Conservation (phyloP, 106 monocot species). For the Dioscorea alata region DNA sequence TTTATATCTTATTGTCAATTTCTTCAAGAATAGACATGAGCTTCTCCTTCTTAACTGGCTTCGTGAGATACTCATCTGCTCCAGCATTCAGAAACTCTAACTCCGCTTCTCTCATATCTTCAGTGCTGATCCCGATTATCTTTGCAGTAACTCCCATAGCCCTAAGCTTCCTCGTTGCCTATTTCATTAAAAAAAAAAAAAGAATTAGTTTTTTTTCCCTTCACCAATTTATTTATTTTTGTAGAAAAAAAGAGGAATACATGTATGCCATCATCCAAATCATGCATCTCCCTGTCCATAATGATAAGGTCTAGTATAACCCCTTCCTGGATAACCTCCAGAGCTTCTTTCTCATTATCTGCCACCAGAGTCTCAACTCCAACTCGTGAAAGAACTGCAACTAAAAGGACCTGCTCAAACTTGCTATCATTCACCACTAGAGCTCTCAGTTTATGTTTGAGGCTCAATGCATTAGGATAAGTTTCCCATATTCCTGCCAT, state of each 20-base stretch:
- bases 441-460: too few relatives aligned
- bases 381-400: not conserved
- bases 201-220: not conserved
- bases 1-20: not conserved
- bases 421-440: too few relatives aligned
- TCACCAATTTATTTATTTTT: not conserved
- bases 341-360: not conserved
- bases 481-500: too few relatives aligned
- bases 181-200: not conserved
- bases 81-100: not conserved
- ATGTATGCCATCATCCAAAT: not conserved
- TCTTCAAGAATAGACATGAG: not conserved
- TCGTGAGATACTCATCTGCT: not conserved
- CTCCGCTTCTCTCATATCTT: not conserved
- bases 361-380: not conserved
- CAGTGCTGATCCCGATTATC: not conserved
- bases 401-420: too few relatives aligned
- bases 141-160: not conserved
- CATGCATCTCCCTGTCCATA: not conserved
- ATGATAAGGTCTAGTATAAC: not conserved
- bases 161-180: not conserved
- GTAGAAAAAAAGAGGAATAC: not conserved
- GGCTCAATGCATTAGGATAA: too few relatives aligned
- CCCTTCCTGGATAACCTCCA: not conserved
- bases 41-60: not conserved